A percentile compares a stretch with the other conserved stretches of the same genome.
Evolutionary conservation across 345 rosid genomes (phyloP).

Genomic region (Syzygium aromaticum): DNA sequence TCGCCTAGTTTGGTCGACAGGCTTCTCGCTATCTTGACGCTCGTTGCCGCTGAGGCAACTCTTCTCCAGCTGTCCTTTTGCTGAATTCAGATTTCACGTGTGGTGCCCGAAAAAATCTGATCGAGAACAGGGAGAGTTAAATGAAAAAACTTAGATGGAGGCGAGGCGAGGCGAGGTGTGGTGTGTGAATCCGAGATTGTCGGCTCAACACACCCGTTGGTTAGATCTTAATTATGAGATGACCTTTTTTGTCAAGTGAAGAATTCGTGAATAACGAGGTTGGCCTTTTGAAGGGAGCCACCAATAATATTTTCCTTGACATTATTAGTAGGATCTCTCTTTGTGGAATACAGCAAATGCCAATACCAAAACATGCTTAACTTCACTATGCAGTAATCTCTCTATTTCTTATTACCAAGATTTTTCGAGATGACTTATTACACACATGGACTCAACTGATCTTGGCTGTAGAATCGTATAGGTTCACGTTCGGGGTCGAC

Average conservation of each 20-base stretch:
- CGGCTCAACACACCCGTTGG: not conserved
- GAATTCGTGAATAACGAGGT: not conserved
- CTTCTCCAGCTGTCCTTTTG: not conserved
- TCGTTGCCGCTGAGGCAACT: not conserved
- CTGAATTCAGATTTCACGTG: not conserved
- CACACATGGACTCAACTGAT: not conserved
- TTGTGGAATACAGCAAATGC: not conserved
- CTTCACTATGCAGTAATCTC: not conserved
- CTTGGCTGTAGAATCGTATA: not conserved
- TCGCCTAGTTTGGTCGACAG: not conserved
- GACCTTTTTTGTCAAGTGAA: not conserved
- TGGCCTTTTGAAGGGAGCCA: not conserved
- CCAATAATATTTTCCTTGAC: not conserved
- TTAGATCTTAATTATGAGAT: not conserved
- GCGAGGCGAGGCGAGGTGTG: not conserved
- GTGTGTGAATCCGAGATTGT: not conserved
- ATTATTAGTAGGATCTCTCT: not conserved
- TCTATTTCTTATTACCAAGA: not conserved
- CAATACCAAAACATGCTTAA: not conserved
- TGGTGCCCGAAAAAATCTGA: not conserved
- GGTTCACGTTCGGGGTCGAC: not conserved
- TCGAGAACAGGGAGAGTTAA: not conserved
- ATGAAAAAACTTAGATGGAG: not conserved
- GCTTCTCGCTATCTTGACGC: not conserved
- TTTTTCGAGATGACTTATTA: not conserved